These are phyloP conservation scores for Pseudogymnoascus sp. DNA, from an alignment of 2,329 filamentous ascomycete genomes.

Conservation along the genomic window DNA sequence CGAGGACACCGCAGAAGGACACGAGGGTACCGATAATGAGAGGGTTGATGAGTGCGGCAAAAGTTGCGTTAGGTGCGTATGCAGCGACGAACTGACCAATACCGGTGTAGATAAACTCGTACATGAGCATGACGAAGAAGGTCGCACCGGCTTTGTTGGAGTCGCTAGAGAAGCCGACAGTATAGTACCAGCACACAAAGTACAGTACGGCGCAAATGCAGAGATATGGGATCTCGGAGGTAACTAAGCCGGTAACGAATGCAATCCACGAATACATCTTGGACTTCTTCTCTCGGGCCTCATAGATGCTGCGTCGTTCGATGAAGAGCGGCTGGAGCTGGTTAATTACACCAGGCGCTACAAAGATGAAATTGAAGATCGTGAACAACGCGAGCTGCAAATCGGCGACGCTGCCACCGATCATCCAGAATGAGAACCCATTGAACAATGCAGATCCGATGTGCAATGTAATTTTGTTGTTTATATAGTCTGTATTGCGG, in stretches of 20 bases:
- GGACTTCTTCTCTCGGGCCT: constrained; percentile 49
- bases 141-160: constrained; percentile 38
- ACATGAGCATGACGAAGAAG: constrained; percentile 48
- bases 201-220: constrained; percentile 38
- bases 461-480: constrained; percentile 43
- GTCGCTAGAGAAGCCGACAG: constrained; percentile 34
- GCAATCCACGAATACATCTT: constrained; percentile 54
- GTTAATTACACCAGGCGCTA: constrained; percentile 48
- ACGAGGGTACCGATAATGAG: constrained; percentile 54
- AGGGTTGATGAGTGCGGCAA: constrained; percentile 49
- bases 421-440: constrained; percentile 53
- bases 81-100: constrained; percentile 55
- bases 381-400: constrained; percentile 49
- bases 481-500: constrained; percentile 48
- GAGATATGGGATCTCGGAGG: constrained; percentile 39
- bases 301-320: constrained; percentile 47
- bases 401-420: constrained; percentile 42
- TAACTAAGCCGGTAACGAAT: constrained; percentile 44
- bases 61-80: constrained; percentile 52
- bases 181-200: constrained; percentile 49
- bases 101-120: constrained; percentile 51
- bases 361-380: constrained; percentile 55
- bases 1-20: constrained; percentile 66
- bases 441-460: constrained; percentile 48
- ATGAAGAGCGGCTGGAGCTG: constrained; percentile 53